Conservation (phyloP, 169 alveolate species). For the Neospora caninum region DNA sequence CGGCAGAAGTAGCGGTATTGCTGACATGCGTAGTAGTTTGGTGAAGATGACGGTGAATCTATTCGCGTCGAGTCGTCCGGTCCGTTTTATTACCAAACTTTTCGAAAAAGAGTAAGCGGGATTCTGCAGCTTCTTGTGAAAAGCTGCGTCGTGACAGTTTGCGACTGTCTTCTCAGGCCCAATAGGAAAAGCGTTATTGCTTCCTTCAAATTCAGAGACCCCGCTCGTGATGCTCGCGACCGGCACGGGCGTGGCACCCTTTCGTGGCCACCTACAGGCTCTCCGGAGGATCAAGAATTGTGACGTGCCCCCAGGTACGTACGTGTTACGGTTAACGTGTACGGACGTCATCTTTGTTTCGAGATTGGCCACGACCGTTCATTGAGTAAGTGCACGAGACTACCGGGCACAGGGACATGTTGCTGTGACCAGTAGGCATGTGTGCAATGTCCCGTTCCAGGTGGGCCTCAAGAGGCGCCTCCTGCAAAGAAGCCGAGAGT, state of each 20-base stretch:
- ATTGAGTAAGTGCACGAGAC: too few relatives aligned
- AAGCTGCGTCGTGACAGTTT: too few relatives aligned
- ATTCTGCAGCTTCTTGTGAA: too few relatives aligned
- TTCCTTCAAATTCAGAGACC: background rate
- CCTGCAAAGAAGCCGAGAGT: background rate
- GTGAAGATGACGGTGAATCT: too few relatives aligned
- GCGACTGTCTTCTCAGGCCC: slow-evolving; percentile 44
- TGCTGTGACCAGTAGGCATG: background rate
- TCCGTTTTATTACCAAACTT: background rate
- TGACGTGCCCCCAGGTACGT: too few relatives aligned
- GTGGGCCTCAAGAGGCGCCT: background rate
- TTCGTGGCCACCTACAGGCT: slow-evolving; percentile 28
- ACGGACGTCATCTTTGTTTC: too few relatives aligned
- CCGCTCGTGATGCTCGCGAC: slow-evolving; percentile 54
- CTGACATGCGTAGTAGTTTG: too few relatives aligned
- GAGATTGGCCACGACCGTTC: too few relatives aligned
- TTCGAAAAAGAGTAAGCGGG: background rate
- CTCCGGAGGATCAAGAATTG: background rate
- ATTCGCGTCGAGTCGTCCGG: too few relatives aligned
- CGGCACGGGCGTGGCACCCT: slow-evolving; percentile 62
- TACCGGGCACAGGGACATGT: too few relatives aligned
- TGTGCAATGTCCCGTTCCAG: background rate
- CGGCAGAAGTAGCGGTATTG: too few relatives aligned
- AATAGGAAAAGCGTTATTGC: slow-evolving; percentile 43
- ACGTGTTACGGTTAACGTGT: too few relatives aligned